Evolutionary conservation across 2,329 filamentous ascomycete species (phyloP), one percentile per base, ranked within the genome.

Genomic region (Shiraia sp.): DNA sequence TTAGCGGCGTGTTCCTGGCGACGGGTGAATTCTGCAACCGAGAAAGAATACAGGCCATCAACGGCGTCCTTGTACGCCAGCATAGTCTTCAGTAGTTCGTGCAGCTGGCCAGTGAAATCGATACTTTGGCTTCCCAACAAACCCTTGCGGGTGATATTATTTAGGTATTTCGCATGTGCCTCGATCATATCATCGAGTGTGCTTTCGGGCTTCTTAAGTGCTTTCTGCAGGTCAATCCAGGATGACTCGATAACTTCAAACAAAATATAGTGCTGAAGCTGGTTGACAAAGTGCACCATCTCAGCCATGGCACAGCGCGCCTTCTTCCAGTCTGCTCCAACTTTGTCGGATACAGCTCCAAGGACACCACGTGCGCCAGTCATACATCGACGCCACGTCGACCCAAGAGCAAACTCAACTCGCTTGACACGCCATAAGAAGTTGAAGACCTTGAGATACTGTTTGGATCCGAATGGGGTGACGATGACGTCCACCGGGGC

Each of bases 401-500:
- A 90, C 4, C 87, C 82, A 1, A 99, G 80, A 0, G 89, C 91
- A 62, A 97, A 99, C 63, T 99, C 93, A 36, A 99, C 93, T 19
- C 93, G 86, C 73, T 99, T 99, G 63, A 99, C 90, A 49, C 93
- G 86, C 92, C 93, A 99, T 3, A 99, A 79, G 64, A 99, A 96
- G 71, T 99, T 99, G 80, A 99, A 99, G 8, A 99, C 90, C 66
- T 97, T 97, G 57, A 99, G 85, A 66, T 99, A 99, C 66, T 99
- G 92, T 15, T 92, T 88, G 53, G 88, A 92, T 32, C 90, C 91
- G 82, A 91, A 96, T 29, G 95, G 90, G 0, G 92, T 97, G 27
- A 99, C 90, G 33, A 99, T 91, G 19, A 99, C 93, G 65, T 99
- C 93, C 16, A 96, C 88, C 0, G 93, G 93, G 2, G 92, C 88